These are phyloP conservation scores for Calonectria hawksworthii DNA, from an alignment of 2,329 filamentous ascomycete species.

Conservation along the genomic window DNA sequence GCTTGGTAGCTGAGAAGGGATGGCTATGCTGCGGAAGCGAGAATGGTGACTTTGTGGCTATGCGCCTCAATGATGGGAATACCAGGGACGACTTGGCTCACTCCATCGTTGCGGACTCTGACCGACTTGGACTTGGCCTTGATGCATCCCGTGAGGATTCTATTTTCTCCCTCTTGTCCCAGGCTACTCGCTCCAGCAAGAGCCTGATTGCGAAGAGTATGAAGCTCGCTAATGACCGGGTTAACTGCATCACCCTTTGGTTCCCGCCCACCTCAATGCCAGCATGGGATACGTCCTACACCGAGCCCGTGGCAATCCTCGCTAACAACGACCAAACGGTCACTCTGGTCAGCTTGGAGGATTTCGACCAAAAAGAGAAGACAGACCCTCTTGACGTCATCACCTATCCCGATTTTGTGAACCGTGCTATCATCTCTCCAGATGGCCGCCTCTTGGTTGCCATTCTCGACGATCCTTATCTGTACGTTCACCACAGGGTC, in stretches of 20 bases:
- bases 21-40: constrained; percentile 95
- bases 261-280: constrained; percentile 59
- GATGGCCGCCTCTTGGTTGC: constrained; percentile 85
- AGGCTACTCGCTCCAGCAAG: constrained; percentile 58
- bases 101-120: constrained; percentile 51
- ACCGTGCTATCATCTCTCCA: constrained; percentile 93
- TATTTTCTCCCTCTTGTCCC: constrained; percentile 53
- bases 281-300: constrained; percentile 57
- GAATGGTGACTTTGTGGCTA: constrained; percentile 87
- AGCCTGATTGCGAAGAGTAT: constrained; percentile 64
- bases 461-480: constrained; percentile 87
- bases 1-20: constrained; percentile 86
- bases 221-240: constrained; percentile 71
- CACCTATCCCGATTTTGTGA: constrained; percentile 86
- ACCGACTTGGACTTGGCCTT: constrained; percentile 47
- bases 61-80: constrained; percentile 69
- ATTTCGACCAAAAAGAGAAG: constrained; percentile 61
- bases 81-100: constrained; percentile 40
- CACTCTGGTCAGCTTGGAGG: constrained; percentile 82
- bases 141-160: constrained; percentile 52
- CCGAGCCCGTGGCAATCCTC: constrained; percentile 75
- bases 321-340: constrained; percentile 95
- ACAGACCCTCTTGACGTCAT: constrained; percentile 77
- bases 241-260: constrained; percentile 78
- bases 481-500: constrained; percentile 82